phyloP scores from a whole-genome alignment of 192 early-diverging fungal genomes.

The Lunasporangiospora selenospora region DNA sequence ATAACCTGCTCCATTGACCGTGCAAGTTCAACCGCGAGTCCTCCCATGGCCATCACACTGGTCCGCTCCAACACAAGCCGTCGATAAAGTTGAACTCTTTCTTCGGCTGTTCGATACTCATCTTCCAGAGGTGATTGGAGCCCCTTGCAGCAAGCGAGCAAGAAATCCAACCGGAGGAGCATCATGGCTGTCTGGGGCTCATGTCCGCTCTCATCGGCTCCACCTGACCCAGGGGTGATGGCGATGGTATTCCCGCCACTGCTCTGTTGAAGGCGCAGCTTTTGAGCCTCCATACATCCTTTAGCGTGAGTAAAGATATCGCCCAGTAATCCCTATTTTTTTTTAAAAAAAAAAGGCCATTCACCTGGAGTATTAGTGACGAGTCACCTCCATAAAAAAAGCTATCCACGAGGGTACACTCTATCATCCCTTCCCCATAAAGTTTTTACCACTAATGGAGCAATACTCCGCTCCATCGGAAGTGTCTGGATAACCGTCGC shows the following conservation, averaged over 20 bases:
- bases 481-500: slow-evolving; percentile 44
- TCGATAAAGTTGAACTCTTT: slow-evolving; percentile 30
- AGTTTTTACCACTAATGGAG: slow-evolving; percentile 32
- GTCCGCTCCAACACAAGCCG: slow-evolving; percentile 9
- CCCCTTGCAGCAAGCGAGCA: slow-evolving; percentile 58
- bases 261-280: slow-evolving; percentile 4
- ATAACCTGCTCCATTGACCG: slow-evolving; percentile 52
- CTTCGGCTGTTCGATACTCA: slow-evolving; percentile 30
- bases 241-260: slow-evolving; percentile 10
- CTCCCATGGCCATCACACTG: slow-evolving; percentile 7
- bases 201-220: slow-evolving; percentile 15
- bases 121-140: slow-evolving; percentile 62
- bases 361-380: background rate
- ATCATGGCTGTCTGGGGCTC: slow-evolving; percentile 40
- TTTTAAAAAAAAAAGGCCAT: background rate
- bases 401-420: background rate
- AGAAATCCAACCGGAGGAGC: slow-evolving; percentile 52
- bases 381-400: background rate
- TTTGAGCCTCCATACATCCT: slow-evolving; percentile 34
- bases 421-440: background rate
- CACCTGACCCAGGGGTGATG: background rate
- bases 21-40: slow-evolving; percentile 38
- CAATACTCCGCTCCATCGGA: slow-evolving; percentile 30
- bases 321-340: slow-evolving; percentile 23
- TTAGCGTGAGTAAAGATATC: slow-evolving; percentile 39